These are phyloP conservation scores for Fusarium pseudonygamai DNA, from an alignment of 2,329 filamentous ascomycete species.

Conservation along the genomic window DNA sequence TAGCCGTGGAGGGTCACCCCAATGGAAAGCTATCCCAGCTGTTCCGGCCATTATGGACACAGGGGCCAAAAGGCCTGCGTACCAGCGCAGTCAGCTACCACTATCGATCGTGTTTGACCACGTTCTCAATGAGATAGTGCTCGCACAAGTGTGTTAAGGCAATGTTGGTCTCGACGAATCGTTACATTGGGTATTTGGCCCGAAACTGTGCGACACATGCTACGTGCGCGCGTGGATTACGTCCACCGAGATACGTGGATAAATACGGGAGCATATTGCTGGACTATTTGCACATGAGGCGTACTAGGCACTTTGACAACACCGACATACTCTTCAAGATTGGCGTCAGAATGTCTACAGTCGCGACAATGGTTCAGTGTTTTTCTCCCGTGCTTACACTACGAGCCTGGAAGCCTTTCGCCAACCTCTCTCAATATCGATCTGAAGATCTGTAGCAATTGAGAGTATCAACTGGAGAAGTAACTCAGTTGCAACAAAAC, in stretches of 20 bases:
- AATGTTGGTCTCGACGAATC: slow-evolving; percentile 18
- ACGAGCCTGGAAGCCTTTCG: not conserved
- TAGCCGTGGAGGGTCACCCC: slow-evolving; percentile 15
- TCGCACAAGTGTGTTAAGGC: slow-evolving; percentile 39
- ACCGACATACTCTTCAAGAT: not conserved
- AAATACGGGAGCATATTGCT: slow-evolving; percentile 14
- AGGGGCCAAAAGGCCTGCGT: slow-evolving; percentile 19
- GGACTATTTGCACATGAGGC: not conserved
- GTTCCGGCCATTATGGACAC: slow-evolving; percentile 10
- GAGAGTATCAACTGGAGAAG: not conserved
- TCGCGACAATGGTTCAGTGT: not conserved
- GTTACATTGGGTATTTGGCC: slow-evolving; percentile 24
- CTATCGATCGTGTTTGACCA: slow-evolving; percentile 27
- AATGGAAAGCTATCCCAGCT: slow-evolving; percentile 9
- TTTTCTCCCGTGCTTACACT: not conserved
- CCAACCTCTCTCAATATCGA: not conserved
- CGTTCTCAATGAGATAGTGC: slow-evolving; percentile 34
- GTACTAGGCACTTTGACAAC: not conserved
- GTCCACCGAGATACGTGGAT: slow-evolving; percentile 3
- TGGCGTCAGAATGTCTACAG: not conserved
- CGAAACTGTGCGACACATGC: slow-evolving; percentile 36
- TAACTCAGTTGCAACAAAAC: not conserved
- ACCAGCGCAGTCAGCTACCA: slow-evolving; percentile 20
- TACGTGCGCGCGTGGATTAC: slow-evolving; percentile 5
- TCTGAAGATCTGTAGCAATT: not conserved